These are phyloP conservation scores for Xylariaceae sp. DNA, from an alignment of 2,329 filamentous ascomycete genomes.

Conservation along the genomic window DNA sequence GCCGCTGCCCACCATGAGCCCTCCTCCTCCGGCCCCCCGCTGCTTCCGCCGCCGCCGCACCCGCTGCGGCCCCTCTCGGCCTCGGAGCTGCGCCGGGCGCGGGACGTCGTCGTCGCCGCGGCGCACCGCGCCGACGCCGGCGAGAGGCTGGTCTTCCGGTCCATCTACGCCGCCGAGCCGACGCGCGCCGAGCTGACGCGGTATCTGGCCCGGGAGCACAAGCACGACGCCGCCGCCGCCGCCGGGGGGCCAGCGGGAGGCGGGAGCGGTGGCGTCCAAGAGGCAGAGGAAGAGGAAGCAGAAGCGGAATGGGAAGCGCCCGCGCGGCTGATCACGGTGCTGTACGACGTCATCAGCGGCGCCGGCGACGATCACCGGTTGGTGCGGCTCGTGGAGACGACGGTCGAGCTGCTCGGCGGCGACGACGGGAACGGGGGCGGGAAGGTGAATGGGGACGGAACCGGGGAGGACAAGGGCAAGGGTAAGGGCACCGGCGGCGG, in stretches of 20 bases:
- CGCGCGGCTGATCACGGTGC: conserved; percentile 37
- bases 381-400: conserved; percentile 28
- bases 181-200: conserved; percentile 17
- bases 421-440: no score
- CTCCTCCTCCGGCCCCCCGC: background rate
- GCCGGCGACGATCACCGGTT: conserved; percentile 13
- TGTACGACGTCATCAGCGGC: conserved; percentile 32
- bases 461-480: no score
- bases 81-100: conserved; percentile 19
- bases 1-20: conserved; percentile 6
- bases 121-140: conserved; percentile 18
- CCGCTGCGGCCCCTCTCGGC: conserved; percentile 22
- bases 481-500: conserved; percentile 25
- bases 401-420: no score
- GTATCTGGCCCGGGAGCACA: conserved; percentile 23
- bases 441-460: no score
- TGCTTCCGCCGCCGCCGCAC: conserved; percentile 10
- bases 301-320: no score
- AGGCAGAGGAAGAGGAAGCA: no score
- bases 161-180: conserved; percentile 21
- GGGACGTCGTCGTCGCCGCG: conserved; percentile 17
- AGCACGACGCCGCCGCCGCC: conserved; percentile 15
- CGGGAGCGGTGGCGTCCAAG: no score
- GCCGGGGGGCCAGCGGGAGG: no score
- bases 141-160: conserved; percentile 18